phyloP scores from a whole-genome alignment of 2,329 filamentous ascomycete genomes.

The Phialocephala sp. region DNA sequence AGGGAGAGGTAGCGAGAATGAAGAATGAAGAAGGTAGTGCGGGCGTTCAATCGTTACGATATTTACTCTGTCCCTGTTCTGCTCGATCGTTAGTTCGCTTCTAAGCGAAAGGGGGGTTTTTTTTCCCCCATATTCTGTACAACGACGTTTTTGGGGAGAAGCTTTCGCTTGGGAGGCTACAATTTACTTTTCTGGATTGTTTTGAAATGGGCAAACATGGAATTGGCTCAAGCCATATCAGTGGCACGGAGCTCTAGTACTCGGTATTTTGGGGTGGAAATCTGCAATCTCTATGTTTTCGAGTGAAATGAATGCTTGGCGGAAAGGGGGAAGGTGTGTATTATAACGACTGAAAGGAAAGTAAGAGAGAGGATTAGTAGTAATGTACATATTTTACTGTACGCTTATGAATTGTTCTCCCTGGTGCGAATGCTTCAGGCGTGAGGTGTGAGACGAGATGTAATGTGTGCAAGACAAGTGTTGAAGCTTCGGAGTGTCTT shows the following conservation, averaged over 20 bases:
- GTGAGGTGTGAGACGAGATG: background rate
- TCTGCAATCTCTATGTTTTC: conserved; percentile 1
- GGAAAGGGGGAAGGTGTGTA: background rate
- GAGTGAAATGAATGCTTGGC: background rate
- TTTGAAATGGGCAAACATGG: background rate
- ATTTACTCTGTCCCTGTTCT: too few relatives aligned
- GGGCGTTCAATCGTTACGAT: too few relatives aligned
- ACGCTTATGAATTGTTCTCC: background rate
- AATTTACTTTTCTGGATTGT: background rate
- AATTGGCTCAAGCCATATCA: background rate
- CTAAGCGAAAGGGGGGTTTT: background rate
- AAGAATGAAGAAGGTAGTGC: too few relatives aligned
- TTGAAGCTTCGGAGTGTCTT: background rate
- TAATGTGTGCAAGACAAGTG: background rate
- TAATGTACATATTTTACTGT: conserved; percentile 1
- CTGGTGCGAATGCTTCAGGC: background rate
- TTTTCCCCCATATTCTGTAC: background rate
- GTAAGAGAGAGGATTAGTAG: background rate
- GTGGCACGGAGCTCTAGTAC: background rate
- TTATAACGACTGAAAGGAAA: background rate
- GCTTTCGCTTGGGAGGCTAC: background rate
- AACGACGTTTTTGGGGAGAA: background rate
- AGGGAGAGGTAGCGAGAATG: too few relatives aligned
- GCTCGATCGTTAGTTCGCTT: too few relatives aligned
- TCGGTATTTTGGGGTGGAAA: background rate